These are phyloP conservation scores for Populus euphratica DNA, from an alignment of 345 rosid genomes.

Conservation along the genomic window DNA sequence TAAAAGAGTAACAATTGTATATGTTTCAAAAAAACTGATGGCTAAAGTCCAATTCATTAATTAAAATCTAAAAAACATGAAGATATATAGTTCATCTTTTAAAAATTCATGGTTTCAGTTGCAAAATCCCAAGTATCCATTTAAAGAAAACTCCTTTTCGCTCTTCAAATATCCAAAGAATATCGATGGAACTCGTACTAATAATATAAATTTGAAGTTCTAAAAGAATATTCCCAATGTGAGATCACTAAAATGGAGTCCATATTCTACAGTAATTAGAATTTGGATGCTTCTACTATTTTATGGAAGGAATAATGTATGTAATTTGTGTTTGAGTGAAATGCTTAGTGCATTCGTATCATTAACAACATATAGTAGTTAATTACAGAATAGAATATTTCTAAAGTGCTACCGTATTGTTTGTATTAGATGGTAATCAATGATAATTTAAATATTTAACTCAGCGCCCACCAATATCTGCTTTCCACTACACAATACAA, in stretches of 20 bases:
- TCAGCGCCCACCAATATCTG: neutral
- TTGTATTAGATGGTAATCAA: neutral
- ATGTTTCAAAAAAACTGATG: too few species aligned
- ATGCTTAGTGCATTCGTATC: neutral
- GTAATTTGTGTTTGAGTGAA: neutral
- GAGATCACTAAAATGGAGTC: neutral
- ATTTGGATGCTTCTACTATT: neutral
- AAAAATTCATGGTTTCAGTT: too few species aligned
- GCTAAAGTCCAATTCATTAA: too few species aligned
- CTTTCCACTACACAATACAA: neutral
- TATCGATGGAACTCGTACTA: neutral
- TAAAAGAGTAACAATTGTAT: too few species aligned
- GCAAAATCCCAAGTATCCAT: too few species aligned
- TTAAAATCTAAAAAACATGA: too few species aligned
- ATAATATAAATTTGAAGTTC: neutral
- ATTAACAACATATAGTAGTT: too few species aligned
- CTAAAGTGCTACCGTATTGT: neutral
- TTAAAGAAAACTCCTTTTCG: neutral
- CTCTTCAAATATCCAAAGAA: neutral
- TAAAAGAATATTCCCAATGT: constrained; percentile 1
- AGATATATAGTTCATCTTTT: too few species aligned
- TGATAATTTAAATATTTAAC: neutral
- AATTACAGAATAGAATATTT: neutral
- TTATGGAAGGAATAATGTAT: neutral
- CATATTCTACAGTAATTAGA: neutral